These are phyloP conservation scores for Taphrina communis DNA, from an alignment of 1,139 yeast species.

Conservation along the genomic window DNA sequence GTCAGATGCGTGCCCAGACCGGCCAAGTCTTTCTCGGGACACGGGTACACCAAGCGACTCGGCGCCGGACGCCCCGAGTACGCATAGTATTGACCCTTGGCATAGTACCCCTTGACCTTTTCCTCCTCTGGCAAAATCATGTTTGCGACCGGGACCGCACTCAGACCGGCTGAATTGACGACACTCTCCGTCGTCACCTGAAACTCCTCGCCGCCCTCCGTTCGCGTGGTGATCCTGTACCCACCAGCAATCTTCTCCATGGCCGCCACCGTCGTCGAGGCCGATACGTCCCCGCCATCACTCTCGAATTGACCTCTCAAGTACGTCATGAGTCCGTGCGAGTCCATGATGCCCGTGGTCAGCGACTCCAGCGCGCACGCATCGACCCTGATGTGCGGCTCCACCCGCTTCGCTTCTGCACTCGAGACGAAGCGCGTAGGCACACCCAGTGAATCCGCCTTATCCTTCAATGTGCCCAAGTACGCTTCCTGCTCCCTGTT, in stretches of 20 bases:
- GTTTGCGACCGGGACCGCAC: conserved; percentile 73
- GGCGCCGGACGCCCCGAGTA: conserved; percentile 59
- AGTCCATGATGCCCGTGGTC: conserved; percentile 81
- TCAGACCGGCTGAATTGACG: conserved; percentile 78
- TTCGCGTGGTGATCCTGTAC: conserved; percentile 11
- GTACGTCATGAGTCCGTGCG: conserved; percentile 73
- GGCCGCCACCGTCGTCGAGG: conserved; percentile 63
- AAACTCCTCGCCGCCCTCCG: conserved; percentile 24
- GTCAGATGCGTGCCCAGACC: conserved; percentile 89
- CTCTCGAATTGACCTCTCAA: conserved; percentile 62
- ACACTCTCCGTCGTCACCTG: conserved; percentile 62
- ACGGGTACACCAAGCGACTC: conserved; percentile 67
- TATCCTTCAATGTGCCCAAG: conserved; percentile 60
- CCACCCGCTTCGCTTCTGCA: conserved; percentile 56
- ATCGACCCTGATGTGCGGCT: conserved; percentile 71
- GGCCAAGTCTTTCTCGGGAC: conserved; percentile 72
- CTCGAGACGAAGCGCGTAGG: conserved; percentile 65
- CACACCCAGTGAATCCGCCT: conserved; percentile 58
- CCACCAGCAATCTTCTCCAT: conserved; percentile 52
- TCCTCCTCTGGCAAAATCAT: conserved; percentile 68
- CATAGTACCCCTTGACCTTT: conserved; percentile 67
- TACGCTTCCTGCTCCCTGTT: conserved; percentile 66
- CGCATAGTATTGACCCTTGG: conserved; percentile 82
- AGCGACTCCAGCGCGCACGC: conserved; percentile 75
- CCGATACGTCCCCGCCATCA: conserved; percentile 68